Conservation (phyloP, 2,329 filamentous ascomycete species). For the Colletotrichum chrysophilum region DNA sequence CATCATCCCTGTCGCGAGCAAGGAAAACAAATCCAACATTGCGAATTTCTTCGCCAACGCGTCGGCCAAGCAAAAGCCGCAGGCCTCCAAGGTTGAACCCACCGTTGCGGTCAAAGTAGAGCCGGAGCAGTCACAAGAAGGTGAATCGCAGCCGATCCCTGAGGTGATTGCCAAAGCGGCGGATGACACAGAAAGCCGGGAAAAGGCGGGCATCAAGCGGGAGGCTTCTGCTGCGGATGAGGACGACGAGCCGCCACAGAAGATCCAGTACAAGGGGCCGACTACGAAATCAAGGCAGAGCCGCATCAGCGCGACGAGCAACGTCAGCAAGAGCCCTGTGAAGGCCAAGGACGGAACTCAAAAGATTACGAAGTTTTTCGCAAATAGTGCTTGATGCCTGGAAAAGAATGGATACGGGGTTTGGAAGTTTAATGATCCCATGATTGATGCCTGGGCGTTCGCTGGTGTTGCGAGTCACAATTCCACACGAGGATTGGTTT, state of each 20-base stretch:
- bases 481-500: not conserved
- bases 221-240: slow-evolving; percentile 23
- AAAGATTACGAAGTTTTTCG: slow-evolving; percentile 55
- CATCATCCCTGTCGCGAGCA: slow-evolving; percentile 81
- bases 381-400: slow-evolving; percentile 41
- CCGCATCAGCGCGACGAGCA: slow-evolving; percentile 48
- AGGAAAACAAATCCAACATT: slow-evolving; percentile 91
- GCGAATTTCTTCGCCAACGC: slow-evolving; percentile 81
- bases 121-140: slow-evolving; percentile 9
- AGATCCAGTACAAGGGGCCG: slow-evolving; percentile 24
- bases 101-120: slow-evolving; percentile 24
- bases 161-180: slow-evolving; percentile 20
- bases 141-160: slow-evolving; percentile 23
- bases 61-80: slow-evolving; percentile 39
- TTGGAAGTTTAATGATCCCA: not conserved
- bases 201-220: slow-evolving; percentile 29
- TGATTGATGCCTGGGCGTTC: not conserved
- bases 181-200: not conserved
- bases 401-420: not conserved
- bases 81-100: not conserved
- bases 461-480: not conserved
- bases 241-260: slow-evolving; percentile 28
- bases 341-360: slow-evolving; percentile 40
- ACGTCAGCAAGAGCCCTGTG: slow-evolving; percentile 37
- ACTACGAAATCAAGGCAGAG: slow-evolving; percentile 24